A percentile compares a stretch with the other conserved stretches of the same genome.
These are phyloP conservation scores for Phaeotremella fagi DNA, from an alignment of 768 basidiomycete species.

Conservation along the genomic window DNA sequence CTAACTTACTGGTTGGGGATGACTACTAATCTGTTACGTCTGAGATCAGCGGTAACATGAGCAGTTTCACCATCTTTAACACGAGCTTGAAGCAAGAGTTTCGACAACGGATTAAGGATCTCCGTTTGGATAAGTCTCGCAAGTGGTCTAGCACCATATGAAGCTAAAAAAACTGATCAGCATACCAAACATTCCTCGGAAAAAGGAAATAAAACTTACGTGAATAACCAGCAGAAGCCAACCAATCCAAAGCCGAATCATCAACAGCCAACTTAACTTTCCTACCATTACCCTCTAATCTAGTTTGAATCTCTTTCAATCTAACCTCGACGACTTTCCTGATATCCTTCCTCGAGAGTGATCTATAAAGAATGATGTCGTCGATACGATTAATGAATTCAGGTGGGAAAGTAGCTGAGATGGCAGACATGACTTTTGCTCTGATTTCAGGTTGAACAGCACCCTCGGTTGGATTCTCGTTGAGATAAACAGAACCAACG, in stretches of 20 bases:
- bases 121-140: constrained; percentile 88
- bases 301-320: constrained; percentile 74
- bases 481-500: constrained; percentile 49
- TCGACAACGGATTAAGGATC: constrained; percentile 82
- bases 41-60: constrained; percentile 70
- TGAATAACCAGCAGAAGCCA: constrained; percentile 47
- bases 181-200: not conserved
- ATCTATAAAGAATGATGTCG: constrained; percentile 58
- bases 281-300: constrained; percentile 61
- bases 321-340: constrained; percentile 84
- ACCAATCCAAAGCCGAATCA: constrained; percentile 60
- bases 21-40: constrained; percentile 70
- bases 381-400: constrained; percentile 51
- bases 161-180: constrained; percentile 42
- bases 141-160: constrained; percentile 87
- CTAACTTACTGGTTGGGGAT: constrained; percentile 65
- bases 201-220: constrained; percentile 14
- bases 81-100: constrained; percentile 75
- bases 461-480: constrained; percentile 50
- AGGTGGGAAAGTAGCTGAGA: constrained; percentile 49
- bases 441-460: constrained; percentile 40
- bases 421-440: constrained; percentile 48
- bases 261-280: constrained; percentile 79
- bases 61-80: constrained; percentile 77
- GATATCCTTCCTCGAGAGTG: constrained; percentile 70